These are phyloP conservation scores for Claviceps pazoutovae DNA, from an alignment of 2,329 filamentous ascomycete genomes.

Conservation along the genomic window DNA sequence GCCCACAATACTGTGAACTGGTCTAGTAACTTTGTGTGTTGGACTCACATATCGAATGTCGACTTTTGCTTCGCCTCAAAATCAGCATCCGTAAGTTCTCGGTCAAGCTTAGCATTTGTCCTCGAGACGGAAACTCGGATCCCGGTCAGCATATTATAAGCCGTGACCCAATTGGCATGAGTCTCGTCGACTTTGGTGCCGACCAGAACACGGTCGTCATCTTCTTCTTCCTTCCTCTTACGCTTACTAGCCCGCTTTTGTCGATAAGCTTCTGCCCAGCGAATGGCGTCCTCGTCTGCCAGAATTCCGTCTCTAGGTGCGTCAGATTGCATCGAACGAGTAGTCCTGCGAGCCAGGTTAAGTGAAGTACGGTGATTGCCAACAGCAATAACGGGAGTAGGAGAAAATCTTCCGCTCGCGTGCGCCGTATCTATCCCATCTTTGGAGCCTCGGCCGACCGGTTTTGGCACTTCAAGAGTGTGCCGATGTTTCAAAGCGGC, in stretches of 20 bases:
- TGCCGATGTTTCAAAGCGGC: constrained; percentile 64
- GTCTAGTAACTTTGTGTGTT: background rate
- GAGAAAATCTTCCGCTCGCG: constrained; percentile 72
- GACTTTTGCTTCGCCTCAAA: constrained; percentile 94
- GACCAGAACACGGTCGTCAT: constrained; percentile 87
- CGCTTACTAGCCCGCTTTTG: constrained; percentile 84
- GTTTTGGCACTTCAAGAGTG: constrained; percentile 74
- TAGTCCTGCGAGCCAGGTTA: constrained; percentile 64
- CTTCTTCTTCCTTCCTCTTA: constrained; percentile 69
- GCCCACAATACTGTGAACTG: background rate
- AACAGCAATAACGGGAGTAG: constrained; percentile 37
- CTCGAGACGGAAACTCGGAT: constrained; percentile 94
- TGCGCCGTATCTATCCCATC: constrained; percentile 55
- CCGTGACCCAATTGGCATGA: constrained; percentile 93
- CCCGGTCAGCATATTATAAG: constrained; percentile 98
- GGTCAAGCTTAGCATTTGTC: constrained; percentile 92
- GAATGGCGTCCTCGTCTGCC: constrained; percentile 77
- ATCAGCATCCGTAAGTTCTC: constrained; percentile 77
- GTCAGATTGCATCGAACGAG: constrained; percentile 76
- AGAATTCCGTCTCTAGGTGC: constrained; percentile 68
- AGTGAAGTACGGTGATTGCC: constrained; percentile 66
- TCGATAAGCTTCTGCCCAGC: constrained; percentile 86
- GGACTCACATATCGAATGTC: constrained; percentile 85
- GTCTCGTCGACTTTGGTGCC: constrained; percentile 96
- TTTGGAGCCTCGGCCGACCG: constrained; percentile 53